phyloP scores from a whole-genome alignment of 2,329 filamentous ascomycete genomes.

The Pestalotiopsis sp. region DNA sequence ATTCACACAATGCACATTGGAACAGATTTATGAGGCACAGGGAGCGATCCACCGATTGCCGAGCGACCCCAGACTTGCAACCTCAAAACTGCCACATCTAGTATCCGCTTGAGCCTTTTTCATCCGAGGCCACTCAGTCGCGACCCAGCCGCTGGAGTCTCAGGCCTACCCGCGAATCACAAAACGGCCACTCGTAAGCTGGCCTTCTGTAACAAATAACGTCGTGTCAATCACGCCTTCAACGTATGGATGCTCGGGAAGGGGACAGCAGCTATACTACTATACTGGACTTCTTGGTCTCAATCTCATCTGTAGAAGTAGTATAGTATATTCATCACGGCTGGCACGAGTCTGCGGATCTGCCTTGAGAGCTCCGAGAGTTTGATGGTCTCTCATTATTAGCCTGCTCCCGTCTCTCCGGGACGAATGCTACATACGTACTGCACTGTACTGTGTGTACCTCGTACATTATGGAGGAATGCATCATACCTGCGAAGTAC shows the following conservation, averaged over 20 bases:
- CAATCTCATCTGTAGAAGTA: not conserved
- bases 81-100: not conserved
- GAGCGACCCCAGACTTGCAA: not conserved
- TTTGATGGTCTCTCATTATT: no score
- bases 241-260: not conserved
- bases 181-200: not conserved
- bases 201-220: not conserved
- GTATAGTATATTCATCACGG: not conserved
- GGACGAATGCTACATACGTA: not conserved
- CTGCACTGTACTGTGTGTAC: no score
- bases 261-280: not conserved
- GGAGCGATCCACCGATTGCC: not conserved
- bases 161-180: slow-evolving; percentile 8
- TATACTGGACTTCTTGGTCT: not conserved
- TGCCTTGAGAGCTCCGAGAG: no score
- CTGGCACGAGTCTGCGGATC: not conserved
- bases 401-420: not conserved
- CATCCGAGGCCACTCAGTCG: not conserved
- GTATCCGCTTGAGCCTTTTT: not conserved
- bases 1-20: not conserved
- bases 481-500: no score
- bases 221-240: not conserved
- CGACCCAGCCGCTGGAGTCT: not conserved
- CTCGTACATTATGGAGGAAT: no score
- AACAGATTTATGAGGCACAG: not conserved